A percentile compares a stretch with the other conserved stretches of the same genome.
Evolutionary conservation across 78 protist species (phyloP).

Genomic region (slime mould (Dictyostelium discoideum)): DNA sequence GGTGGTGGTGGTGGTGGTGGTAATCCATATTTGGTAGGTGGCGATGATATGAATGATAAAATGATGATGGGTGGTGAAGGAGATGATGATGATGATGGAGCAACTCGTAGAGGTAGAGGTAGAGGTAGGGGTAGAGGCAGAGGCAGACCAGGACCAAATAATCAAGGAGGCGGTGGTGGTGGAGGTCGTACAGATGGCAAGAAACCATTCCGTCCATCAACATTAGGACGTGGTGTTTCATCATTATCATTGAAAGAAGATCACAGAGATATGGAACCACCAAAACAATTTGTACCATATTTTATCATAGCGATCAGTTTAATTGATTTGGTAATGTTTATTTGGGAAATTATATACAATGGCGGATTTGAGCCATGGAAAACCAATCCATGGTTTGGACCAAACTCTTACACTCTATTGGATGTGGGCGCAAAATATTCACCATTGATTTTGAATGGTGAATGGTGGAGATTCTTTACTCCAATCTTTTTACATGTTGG

Average conservation of each 20-base stretch:
- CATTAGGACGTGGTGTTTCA: constrained; percentile 25
- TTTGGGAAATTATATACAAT: constrained; percentile 76
- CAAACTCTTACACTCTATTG: constrained; percentile 33
- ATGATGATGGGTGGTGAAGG: not conserved
- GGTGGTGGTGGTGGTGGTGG: not conserved
- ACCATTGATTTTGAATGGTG: constrained; percentile 41
- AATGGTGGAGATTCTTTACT: constrained; percentile 86
- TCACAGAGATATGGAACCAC: constrained; percentile 35
- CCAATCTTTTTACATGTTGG: constrained; percentile 83
- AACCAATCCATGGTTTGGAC: constrained; percentile 84
- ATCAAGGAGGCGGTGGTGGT: not conserved
- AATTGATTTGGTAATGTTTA: constrained; percentile 32
- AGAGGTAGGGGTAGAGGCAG: constrained; percentile 78
- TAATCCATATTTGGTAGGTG: not conserved
- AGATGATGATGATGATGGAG: not conserved
- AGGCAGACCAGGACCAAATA: constrained; percentile 24
- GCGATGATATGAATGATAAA: not conserved
- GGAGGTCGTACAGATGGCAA: not conserved
- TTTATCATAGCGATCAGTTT: constrained; percentile 68
- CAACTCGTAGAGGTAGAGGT: constrained; percentile 46
- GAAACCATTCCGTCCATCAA: constrained; percentile 5
- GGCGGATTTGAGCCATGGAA: constrained; percentile 72
- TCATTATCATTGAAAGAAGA: constrained; percentile 32
- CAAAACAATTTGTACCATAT: constrained; percentile 59
- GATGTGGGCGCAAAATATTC: constrained; percentile 79